Evolutionary conservation across 2,329 filamentous ascomycete species (phyloP), one percentile per base, ranked within the genome.

Genomic region (Aspergillus terreus): DNA sequence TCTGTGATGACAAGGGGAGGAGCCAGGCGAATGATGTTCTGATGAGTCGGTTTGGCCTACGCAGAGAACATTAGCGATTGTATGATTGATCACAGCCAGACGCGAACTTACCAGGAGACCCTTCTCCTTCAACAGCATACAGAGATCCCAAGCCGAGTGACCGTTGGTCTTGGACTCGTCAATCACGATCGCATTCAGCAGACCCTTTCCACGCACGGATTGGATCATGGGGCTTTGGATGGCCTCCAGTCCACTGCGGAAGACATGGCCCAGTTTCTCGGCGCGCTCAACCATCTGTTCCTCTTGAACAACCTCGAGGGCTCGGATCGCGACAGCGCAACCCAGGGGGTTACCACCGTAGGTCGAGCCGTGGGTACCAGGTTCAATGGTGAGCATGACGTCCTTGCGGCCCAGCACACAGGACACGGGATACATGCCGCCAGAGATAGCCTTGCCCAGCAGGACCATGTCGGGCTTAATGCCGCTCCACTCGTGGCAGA

Each of bases 391-490:
- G 60, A 96, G 82, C 92, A 99, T 96, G 58, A 97, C 80, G 51
- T 96, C 92, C 75, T 87, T 91, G 64, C 85, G 85, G 56, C 88
- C 87, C 47, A 99, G 80, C 45, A 99, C 92, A 64, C 87, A 91
- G 55, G 91, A 96, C 52, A 99, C 94, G n/a, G 94, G 94, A 76
- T 99, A 99, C 87, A 97, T 94, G 72, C 94, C 94, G 58, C 94
- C 94, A 32, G 91, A 96, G 70, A 99, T 96, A 62, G 94, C 94
- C 78, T 99, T 99, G 67, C 94, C 94, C 32, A 99, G 84, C 44
- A 95, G 86, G 21, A 99, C 87, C 66, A 99, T 82, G 70, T 99
- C 94, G 36, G 92, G 94, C 78, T 92, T 95, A 78, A 99, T 91
- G 61, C 86, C 88, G 51, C 89, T 86, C 92, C 94, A 97, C 75